A percentile compares a stretch with the other conserved stretches of the same genome.
Evolutionary conservation across 345 rosid species (phyloP).

Genomic region (Hibiscus tridactylites): DNA sequence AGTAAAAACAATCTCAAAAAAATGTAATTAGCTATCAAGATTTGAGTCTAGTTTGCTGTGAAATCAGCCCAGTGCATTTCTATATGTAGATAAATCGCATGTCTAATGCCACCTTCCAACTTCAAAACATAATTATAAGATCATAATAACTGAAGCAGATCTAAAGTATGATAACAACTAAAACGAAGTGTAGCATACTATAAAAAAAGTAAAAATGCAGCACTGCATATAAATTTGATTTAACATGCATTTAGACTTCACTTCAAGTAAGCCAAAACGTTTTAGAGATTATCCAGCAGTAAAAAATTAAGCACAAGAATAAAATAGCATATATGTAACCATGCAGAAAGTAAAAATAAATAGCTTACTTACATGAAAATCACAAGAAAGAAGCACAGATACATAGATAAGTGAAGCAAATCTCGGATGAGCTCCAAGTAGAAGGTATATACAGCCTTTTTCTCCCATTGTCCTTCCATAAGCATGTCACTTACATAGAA

Average conservation of each 20-base stretch:
- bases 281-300: not conserved
- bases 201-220: not conserved
- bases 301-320: not conserved
- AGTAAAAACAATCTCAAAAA: not conserved
- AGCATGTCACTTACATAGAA: conserved; percentile 87
- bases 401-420: conserved; percentile 92
- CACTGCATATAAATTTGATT: not conserved
- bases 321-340: not conserved
- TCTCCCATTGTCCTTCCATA: conserved; percentile 98
- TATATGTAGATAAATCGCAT: not conserved
- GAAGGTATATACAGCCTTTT: conserved; percentile 81
- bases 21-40: not conserved
- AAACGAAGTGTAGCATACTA: not conserved
- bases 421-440: conserved; percentile 90
- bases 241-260: not conserved
- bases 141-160: not conserved
- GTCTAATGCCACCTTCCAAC: not conserved
- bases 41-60: not conserved
- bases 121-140: not conserved
- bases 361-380: conserved; percentile 75
- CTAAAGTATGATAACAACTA: not conserved
- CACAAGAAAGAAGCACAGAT: conserved; percentile 91
- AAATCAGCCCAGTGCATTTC: not conserved
- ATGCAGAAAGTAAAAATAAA: conserved; percentile 1
- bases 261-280: not conserved